phyloP scores from a whole-genome alignment of 2,329 filamentous ascomycete species.

The Fusarium secorum region DNA sequence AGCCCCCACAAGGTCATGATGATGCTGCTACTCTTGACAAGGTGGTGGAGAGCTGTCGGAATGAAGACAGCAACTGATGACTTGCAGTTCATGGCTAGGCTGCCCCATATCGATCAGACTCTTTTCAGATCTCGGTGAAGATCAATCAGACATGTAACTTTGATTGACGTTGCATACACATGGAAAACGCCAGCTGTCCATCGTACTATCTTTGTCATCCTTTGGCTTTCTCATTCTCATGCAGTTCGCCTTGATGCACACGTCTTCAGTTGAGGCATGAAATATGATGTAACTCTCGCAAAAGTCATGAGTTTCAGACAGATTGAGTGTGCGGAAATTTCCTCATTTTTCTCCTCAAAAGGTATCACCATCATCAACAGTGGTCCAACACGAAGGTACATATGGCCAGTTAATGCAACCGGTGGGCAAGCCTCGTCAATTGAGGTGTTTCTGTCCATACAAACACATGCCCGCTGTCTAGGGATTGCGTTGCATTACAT shows the following conservation, averaged over 20 bases:
- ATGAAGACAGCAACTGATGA: slow-evolving; percentile 6
- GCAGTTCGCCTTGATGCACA: slow-evolving; percentile 25
- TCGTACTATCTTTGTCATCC: slow-evolving; percentile 27
- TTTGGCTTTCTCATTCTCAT: slow-evolving; percentile 11
- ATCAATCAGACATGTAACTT: slow-evolving; percentile 13
- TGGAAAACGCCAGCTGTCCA: slow-evolving; percentile 36
- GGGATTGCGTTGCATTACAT: slow-evolving; percentile 18
- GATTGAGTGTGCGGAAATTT: not conserved
- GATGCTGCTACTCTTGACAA: not conserved
- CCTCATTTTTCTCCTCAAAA: slow-evolving; percentile 22
- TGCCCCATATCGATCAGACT: slow-evolving; percentile 21
- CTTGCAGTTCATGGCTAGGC: slow-evolving; percentile 7
- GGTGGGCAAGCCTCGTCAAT: slow-evolving; percentile 35
- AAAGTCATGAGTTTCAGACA: not conserved
- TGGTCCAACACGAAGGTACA: not conserved
- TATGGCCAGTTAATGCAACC: slow-evolving; percentile 23
- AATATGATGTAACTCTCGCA: not conserved
- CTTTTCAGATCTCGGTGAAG: slow-evolving; percentile 22
- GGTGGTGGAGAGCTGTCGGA: not conserved
- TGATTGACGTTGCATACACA: slow-evolving; percentile 2
- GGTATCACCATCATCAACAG: slow-evolving; percentile 4
- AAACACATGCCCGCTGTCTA: slow-evolving; percentile 24
- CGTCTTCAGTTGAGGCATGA: slow-evolving; percentile 28
- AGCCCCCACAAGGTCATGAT: slow-evolving; percentile 9
- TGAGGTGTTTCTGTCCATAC: slow-evolving; percentile 27